These are phyloP conservation scores for Phaeotremella fagi DNA, from an alignment of 768 basidiomycete genomes.

Conservation along the genomic window DNA sequence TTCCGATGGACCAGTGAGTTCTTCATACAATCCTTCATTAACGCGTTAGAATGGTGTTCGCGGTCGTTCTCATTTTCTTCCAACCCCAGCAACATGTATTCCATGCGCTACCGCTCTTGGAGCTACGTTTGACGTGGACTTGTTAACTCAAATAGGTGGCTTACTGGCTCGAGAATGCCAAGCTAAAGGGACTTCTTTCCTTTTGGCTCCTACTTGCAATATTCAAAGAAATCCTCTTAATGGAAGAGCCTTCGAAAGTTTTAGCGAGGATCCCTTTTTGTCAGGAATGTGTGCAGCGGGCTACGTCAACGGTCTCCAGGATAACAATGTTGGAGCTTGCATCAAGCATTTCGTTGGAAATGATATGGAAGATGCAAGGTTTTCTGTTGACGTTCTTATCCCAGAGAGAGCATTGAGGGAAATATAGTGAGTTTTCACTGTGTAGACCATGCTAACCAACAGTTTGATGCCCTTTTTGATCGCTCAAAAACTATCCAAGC, in stretches of 20 bases:
- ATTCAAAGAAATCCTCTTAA: slow-evolving; percentile 56
- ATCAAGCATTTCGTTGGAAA: slow-evolving; percentile 69
- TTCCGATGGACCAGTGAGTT: slow-evolving; percentile 59
- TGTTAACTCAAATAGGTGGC: slow-evolving; percentile 56
- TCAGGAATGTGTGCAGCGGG: slow-evolving; percentile 61
- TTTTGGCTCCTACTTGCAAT: slow-evolving; percentile 71
- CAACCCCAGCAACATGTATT: slow-evolving; percentile 59
- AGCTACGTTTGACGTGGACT: slow-evolving; percentile 63
- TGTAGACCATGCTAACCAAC: slow-evolving; percentile 15
- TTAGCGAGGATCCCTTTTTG: slow-evolving; percentile 66
- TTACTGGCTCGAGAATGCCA: slow-evolving; percentile 66
- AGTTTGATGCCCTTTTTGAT: slow-evolving; percentile 55
- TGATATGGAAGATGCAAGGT: slow-evolving; percentile 67
- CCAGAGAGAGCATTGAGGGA: slow-evolving; percentile 65
- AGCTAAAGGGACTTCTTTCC: slow-evolving; percentile 57
- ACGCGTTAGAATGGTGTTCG: slow-evolving; percentile 64
- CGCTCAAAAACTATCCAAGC: slow-evolving; percentile 51
- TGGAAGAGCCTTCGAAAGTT: slow-evolving; percentile 59
- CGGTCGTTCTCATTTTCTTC: slow-evolving; percentile 42
- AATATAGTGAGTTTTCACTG: slow-evolving; percentile 58
- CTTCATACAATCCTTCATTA: neutral
- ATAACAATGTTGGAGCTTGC: slow-evolving; percentile 61
- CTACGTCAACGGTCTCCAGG: slow-evolving; percentile 66
- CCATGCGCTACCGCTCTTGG: slow-evolving; percentile 68
- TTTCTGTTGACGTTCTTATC: slow-evolving; percentile 44